Base-by-base conservation (phyloP, 768 basidiomycete genomes). In the Fomitopsis serialis region DNA sequence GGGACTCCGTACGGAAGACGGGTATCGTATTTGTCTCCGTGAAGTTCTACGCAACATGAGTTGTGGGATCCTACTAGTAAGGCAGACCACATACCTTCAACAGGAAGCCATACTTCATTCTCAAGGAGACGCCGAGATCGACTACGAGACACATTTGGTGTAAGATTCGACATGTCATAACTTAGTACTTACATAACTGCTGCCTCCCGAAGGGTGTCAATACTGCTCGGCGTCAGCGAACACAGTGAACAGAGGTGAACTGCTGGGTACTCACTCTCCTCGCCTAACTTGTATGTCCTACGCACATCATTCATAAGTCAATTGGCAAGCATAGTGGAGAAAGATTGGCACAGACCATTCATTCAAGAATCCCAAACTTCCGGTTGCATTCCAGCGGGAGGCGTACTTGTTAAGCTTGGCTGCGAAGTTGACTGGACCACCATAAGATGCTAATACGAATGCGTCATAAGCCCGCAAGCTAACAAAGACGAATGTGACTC, bases 271-370 rank as follows among this genome's bases (percentile, higher is more conserved):
- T 15, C 58, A 89, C 87, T 73, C 73, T 97, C 94, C 72, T 86
- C 85, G 13, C 94, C 95, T 2, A 98, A 80, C 61, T 89, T 89
- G 69, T 92, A 95, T 5, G 87, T 84, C 94, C 90, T 91, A n/a
- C n/a, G n/a, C n/a, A n/a, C n/a, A 11, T 22, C 27, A 42, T 11
- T 9, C 13, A 42, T 36, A 15, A n/a, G 48, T 36, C 24, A 29
- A 42, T 13, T 32, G 6, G 29, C 6, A 32, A 40, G 19, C 37
- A 40, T 40, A 6, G 7, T 40, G 22, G 55, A 7, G 62, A 44
- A 21, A 21, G 8, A 53, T 46, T 42, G 29, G 61, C 58, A 65
- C 79, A 34, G 45, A 89, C 92, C 93, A 97, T 25, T 78, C 76
- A 63, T 93, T 92, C 72, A 97, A 70, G 65, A 96, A 97, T 0